A percentile compares a stretch with the other conserved stretches of the same genome.
Conservation (phyloP, 2,329 filamentous ascomycete genomes). For the Calonectria pseudoturangicola region DNA sequence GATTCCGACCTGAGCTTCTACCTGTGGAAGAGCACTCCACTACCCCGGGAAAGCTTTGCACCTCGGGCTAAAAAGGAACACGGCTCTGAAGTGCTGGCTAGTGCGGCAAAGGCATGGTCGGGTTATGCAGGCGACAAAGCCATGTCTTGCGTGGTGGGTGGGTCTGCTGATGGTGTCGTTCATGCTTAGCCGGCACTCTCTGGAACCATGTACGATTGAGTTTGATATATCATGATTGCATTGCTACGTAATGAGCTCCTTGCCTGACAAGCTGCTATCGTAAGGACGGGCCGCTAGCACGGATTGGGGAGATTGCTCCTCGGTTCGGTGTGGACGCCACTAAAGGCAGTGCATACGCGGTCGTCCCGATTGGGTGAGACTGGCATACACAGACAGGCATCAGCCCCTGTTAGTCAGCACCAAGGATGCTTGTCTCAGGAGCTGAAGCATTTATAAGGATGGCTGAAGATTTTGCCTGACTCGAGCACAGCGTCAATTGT, state of each 20-base stretch:
- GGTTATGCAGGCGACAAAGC: neutral
- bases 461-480: conserved; percentile 5
- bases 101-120: neutral
- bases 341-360: conserved; percentile 12
- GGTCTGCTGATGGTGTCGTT: neutral
- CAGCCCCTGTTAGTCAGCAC: conserved; percentile 21
- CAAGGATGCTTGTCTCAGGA: conserved; percentile 11
- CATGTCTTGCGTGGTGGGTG: neutral
- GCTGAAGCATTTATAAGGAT: conserved; percentile 24
- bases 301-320: neutral
- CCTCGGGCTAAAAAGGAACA: neutral
- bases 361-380: conserved; percentile 14
- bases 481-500: neutral
- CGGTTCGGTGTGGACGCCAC: conserved; percentile 2
- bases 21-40: conserved; percentile 36
- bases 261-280: neutral
- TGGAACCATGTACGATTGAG: neutral
- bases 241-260: neutral
- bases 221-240: neutral
- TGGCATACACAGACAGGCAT: neutral
- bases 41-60: conserved; percentile 23
- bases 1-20: conserved; percentile 41
- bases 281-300: neutral
- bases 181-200: neutral
- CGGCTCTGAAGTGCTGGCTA: neutral